Evolutionary conservation across 345 rosid species (phyloP).

Genomic region (Arabidopsis suecica): DNA sequence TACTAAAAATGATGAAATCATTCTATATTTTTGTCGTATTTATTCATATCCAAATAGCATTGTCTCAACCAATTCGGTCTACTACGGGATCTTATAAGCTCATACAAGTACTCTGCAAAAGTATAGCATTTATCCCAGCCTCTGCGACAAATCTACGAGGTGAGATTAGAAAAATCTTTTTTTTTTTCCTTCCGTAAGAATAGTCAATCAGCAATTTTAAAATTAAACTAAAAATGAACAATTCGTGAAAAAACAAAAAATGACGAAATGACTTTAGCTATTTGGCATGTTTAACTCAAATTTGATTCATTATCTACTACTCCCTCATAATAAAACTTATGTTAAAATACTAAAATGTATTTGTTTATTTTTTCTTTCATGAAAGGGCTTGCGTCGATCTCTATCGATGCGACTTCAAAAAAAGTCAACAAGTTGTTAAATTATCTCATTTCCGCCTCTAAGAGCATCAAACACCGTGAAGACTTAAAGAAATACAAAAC

Average conservation of each 20-base stretch:
- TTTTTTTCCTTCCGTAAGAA: background rate
- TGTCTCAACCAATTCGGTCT: background rate
- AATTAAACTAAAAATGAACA: background rate
- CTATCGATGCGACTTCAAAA: conserved; percentile 6
- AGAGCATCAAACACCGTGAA: background rate
- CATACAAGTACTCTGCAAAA: conserved; percentile 1
- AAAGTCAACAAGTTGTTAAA: background rate
- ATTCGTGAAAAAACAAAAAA: background rate
- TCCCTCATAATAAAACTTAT: background rate
- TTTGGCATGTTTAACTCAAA: too few relatives aligned
- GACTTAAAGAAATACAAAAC: background rate
- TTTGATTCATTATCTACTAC: too few relatives aligned
- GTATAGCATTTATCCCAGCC: background rate
- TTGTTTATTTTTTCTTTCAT: background rate
- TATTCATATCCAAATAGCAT: conserved; percentile 2
- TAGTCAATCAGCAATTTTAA: background rate
- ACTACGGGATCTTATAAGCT: background rate
- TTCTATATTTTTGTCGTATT: background rate
- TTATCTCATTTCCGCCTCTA: background rate
- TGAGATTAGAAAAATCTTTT: background rate
- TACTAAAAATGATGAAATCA: background rate
- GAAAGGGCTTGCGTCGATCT: conserved; percentile 6
- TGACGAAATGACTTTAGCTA: background rate
- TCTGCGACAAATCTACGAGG: background rate
- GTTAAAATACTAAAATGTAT: background rate